Percentiles rank a stretch among this genome's conserved stretches.
phyloP scores from a whole-genome alignment of 1,139 yeast genomes.

The Saccharomycopsis hybrid region DNA sequence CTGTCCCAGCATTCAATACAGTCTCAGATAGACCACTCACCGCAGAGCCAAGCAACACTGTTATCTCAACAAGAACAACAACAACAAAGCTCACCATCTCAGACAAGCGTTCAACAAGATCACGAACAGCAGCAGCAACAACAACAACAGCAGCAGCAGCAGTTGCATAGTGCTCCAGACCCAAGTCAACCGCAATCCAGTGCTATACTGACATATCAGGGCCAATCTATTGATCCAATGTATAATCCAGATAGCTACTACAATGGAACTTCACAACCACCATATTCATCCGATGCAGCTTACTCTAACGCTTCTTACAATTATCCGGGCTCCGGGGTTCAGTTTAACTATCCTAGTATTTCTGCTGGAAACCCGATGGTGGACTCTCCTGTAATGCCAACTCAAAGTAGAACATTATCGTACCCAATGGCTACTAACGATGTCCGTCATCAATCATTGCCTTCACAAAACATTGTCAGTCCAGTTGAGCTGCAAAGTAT shows the following conservation, averaged over 20 bases:
- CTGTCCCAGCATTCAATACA: no score
- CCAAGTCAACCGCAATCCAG: no score
- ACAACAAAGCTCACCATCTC: not conserved
- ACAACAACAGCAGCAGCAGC: no score
- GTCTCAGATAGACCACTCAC: no score
- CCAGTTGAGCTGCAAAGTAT: not conserved
- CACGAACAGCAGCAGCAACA: no score
- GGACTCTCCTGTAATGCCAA: not conserved
- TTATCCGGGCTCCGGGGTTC: conserved; percentile 1
- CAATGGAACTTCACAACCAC: conserved; percentile 1
- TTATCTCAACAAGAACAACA: not conserved
- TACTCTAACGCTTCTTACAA: not conserved
- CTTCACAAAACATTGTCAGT: not conserved
- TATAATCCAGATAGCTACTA: conserved; percentile 14
- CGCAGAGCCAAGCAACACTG: no score
- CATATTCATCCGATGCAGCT: conserved; percentile 2
- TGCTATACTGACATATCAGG: not conserved
- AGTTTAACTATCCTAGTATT: not conserved
- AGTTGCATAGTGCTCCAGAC: no score
- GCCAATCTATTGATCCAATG: conserved; percentile 9
- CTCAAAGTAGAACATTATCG: conserved; percentile 2
- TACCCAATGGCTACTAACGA: not conserved
- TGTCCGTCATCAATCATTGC: conserved; percentile 5
- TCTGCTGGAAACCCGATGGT: not conserved
- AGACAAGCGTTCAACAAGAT: no score